These are phyloP conservation scores for Prunus kanzakura DNA, from an alignment of 306 rosid genomes.

Conservation along the genomic window DNA sequence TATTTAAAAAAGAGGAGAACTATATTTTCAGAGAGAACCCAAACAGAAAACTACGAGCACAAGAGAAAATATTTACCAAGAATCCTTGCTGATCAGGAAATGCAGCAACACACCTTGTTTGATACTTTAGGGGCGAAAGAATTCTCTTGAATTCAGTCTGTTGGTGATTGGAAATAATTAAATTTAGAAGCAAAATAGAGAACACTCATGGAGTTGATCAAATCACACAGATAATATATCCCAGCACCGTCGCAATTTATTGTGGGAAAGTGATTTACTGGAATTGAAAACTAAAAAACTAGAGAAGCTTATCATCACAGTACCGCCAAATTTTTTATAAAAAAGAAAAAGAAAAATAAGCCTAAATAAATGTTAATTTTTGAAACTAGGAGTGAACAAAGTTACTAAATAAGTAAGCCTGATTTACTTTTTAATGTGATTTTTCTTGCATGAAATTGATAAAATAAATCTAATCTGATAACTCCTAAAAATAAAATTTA, in stretches of 20 bases:
- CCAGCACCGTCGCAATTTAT: neutral
- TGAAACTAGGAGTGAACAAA: neutral
- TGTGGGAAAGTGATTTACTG: neutral
- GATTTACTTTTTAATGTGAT: neutral
- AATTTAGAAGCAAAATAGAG: neutral
- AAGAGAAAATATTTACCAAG: slow-evolving; percentile 46
- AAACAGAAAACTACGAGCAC: neutral
- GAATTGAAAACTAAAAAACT: neutral
- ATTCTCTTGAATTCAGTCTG: slow-evolving; percentile 83
- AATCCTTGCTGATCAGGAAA: slow-evolving; percentile 98
- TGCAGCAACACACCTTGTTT: slow-evolving; percentile 94
- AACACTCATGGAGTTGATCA: neutral
- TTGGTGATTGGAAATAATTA: slow-evolving; percentile 20
- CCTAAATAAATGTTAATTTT: neutral
- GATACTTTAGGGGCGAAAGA: slow-evolving; percentile 80
- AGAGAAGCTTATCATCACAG: too few species aligned
- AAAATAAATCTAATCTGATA: neutral
- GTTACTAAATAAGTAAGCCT: neutral
- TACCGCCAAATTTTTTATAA: too few species aligned
- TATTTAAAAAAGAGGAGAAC: neutral
- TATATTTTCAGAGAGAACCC: neutral
- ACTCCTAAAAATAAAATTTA: slow-evolving; percentile 19
- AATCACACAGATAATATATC: neutral
- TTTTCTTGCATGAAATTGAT: neutral
- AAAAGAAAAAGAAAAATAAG: neutral